These are phyloP conservation scores for Epichloe typhina DNA, from an alignment of 2,329 filamentous ascomycete species.

Conservation along the genomic window DNA sequence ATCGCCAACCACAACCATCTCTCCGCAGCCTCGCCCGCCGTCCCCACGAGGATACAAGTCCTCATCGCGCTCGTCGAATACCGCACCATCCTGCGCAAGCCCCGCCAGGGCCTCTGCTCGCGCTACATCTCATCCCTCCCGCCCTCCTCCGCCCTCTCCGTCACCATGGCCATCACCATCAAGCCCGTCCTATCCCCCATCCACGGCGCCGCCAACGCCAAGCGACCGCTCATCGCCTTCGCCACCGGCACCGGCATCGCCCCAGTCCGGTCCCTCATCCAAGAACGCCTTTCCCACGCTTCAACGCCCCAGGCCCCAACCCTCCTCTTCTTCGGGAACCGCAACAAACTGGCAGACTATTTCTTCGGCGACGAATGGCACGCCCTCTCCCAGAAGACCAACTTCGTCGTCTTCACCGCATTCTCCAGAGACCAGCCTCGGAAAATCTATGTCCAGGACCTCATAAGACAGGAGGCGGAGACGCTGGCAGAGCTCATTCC, in stretches of 20 bases:
- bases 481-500: conserved; percentile 21
- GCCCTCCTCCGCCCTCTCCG: conserved; percentile 41
- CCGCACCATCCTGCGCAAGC: conserved; percentile 71
- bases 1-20: conserved; percentile 59
- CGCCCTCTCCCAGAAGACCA: conserved; percentile 1
- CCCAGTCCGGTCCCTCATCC: conserved; percentile 69
- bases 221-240: conserved; percentile 57
- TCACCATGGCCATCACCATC: conserved; percentile 49
- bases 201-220: conserved; percentile 22
- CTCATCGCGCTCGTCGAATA: conserved; percentile 85
- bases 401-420: conserved; percentile 26
- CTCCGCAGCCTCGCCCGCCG: conserved; percentile 13
- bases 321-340: conserved; percentile 72
- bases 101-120: conserved; percentile 79
- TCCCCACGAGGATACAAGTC: conserved; percentile 43
- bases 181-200: conserved; percentile 33
- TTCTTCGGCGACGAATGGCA: conserved; percentile 73
- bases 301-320: conserved; percentile 21
- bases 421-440: conserved; percentile 35
- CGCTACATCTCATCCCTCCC: conserved; percentile 62
- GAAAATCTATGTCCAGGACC: conserved; percentile 44
- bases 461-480: conserved; percentile 30
- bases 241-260: conserved; percentile 81
- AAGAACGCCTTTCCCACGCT: conserved; percentile 43
- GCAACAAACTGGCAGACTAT: conserved; percentile 62